phyloP scores from a whole-genome alignment of 2,329 filamentous ascomycete genomes.

The Colletotrichum camelliae region DNA sequence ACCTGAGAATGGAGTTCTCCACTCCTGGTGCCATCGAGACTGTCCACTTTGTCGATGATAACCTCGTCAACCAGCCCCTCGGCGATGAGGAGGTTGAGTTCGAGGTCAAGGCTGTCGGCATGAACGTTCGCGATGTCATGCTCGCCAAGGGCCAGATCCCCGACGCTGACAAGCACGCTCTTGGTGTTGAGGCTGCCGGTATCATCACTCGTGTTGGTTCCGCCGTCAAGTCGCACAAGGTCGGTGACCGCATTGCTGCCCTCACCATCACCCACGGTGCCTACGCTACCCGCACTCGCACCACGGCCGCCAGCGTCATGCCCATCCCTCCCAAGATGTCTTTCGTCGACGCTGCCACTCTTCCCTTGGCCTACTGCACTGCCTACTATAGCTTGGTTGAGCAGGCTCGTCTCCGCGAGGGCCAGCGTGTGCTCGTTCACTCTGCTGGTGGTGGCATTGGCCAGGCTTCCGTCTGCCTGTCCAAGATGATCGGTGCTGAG shows the following conservation, averaged over 20 bases:
- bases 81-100: conserved; percentile 45
- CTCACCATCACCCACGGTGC: conserved; percentile 24
- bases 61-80: conserved; percentile 30
- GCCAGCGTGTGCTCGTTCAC: conserved; percentile 41
- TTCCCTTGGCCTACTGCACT: conserved; percentile 33
- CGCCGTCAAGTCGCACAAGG: conserved; percentile 29
- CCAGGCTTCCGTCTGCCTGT: conserved; percentile 39
- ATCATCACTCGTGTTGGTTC: conserved; percentile 35
- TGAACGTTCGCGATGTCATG: conserved; percentile 54
- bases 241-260: conserved; percentile 33
- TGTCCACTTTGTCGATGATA: conserved; percentile 44
- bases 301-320: conserved; percentile 27
- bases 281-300: conserved; percentile 28
- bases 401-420: conserved; percentile 29
- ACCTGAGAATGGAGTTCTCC: conserved; percentile 42
- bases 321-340: conserved; percentile 42
- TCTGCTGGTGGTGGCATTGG: conserved; percentile 41
- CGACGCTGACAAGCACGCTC: conserved; percentile 28
- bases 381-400: conserved; percentile 41
- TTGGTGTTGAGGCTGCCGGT: conserved; percentile 38
- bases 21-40: conserved; percentile 42
- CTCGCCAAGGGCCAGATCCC: conserved; percentile 44
- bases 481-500: conserved; percentile 34
- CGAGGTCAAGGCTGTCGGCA: conserved; percentile 45
- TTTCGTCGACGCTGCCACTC: conserved; percentile 41